phyloP scores from a whole-genome alignment of 2,329 filamentous ascomycete genomes.

The Knufia fluminis region DNA sequence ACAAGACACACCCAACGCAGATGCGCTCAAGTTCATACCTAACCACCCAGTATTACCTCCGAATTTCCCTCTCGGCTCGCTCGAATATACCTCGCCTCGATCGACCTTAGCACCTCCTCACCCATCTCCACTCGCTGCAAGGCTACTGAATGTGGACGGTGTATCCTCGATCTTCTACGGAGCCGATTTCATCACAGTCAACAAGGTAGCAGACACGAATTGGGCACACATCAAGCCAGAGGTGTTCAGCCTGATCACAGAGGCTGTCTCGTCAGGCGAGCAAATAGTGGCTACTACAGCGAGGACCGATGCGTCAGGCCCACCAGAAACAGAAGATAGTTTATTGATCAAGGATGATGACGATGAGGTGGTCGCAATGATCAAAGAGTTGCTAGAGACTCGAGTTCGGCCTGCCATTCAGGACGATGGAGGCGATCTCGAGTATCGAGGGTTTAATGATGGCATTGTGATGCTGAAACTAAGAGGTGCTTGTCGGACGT shows the following conservation, averaged over 20 bases:
- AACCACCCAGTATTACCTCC: slow-evolving; percentile 78
- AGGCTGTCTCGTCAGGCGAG: slow-evolving; percentile 77
- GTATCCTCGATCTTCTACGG: slow-evolving; percentile 95
- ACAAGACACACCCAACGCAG: slow-evolving; percentile 85
- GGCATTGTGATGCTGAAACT: slow-evolving; percentile 81
- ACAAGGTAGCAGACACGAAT: slow-evolving; percentile 74
- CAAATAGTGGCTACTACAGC: slow-evolving; percentile 65
- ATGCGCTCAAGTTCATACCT: slow-evolving; percentile 89
- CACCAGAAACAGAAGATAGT: slow-evolving; percentile 52
- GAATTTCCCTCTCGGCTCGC: slow-evolving; percentile 61
- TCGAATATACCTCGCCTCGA: slow-evolving; percentile 86
- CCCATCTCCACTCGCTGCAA: slow-evolving; percentile 80
- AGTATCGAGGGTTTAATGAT: slow-evolving; percentile 80
- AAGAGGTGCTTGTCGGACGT: slow-evolving; percentile 86
- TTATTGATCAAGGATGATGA: slow-evolving; percentile 83
- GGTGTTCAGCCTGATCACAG: slow-evolving; percentile 89
- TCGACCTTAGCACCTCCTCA: slow-evolving; percentile 81
- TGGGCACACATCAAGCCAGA: slow-evolving; percentile 96
- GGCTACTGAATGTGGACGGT: slow-evolving; percentile 86
- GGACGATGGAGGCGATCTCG: slow-evolving; percentile 95
- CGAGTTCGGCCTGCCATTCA: slow-evolving; percentile 91
- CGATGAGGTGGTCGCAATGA: slow-evolving; percentile 92
- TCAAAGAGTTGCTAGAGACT: slow-evolving; percentile 94
- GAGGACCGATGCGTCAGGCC: slow-evolving; percentile 42
- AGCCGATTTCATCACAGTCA: slow-evolving; percentile 91